Evolutionary conservation across 129 eudicot species (phyloP).

Genomic region (Lactuca sativa): DNA sequence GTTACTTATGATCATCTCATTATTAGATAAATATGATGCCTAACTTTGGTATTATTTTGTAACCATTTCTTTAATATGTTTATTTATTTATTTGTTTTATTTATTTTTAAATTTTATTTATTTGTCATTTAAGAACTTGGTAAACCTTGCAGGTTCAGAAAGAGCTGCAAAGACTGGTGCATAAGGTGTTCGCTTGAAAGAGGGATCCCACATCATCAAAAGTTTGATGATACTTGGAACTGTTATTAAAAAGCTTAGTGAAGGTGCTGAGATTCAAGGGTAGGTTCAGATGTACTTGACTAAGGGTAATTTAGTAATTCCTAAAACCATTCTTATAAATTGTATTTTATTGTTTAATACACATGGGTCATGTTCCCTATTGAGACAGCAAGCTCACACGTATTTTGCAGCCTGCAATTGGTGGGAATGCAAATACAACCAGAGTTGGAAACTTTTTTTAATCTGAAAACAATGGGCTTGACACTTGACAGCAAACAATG

Average conservation of each 20-base stretch:
- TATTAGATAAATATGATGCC: no score
- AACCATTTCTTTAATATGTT: background rate
- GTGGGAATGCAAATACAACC: constrained; percentile 70
- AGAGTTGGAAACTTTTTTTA: constrained; percentile 8
- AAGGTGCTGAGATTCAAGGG: constrained; percentile 99
- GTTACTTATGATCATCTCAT: no score
- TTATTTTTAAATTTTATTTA: constrained; percentile 6
- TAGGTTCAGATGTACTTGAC: constrained; percentile 37
- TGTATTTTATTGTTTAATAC: constrained; percentile 25
- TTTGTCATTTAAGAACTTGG: constrained; percentile 60
- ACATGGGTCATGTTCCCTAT: constrained; percentile 97
- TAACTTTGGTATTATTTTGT: constrained; percentile 51
- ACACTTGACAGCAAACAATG: background rate
- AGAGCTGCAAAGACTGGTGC: constrained; percentile 99
- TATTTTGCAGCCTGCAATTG: constrained; percentile 95
- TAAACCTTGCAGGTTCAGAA: no score
- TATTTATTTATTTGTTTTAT: constrained; percentile 8
- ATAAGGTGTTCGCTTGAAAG: constrained; percentile 97
- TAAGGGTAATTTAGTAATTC: constrained; percentile 10
- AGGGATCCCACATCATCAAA: constrained; percentile 96
- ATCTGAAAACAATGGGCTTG: background rate
- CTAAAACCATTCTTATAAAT: constrained; percentile 6
- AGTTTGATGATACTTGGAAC: constrained; percentile 98
- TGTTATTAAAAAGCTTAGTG: constrained; percentile 93
- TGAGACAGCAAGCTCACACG: constrained; percentile 98